Evolutionary conservation across 495 filamentous ascomycete species (phyloP), one percentile per base, ranked within the genome.

Genomic region (Amorphotheca resinae): DNA sequence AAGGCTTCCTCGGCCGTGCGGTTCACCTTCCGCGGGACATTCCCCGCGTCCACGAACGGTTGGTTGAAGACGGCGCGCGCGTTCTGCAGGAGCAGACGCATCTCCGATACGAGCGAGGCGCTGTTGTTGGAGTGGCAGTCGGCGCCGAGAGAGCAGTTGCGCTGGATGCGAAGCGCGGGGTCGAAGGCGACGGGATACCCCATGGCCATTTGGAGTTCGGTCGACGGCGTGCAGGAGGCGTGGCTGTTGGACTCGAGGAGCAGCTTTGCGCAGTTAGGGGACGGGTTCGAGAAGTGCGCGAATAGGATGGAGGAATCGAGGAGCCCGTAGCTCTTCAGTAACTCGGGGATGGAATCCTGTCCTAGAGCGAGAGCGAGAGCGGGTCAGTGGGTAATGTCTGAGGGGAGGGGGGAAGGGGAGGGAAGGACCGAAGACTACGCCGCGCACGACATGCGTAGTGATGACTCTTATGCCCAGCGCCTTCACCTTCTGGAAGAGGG

Each of bases 51-150:
- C 2, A 55, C 30, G 22, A 64, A 38, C 25, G 58, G 35, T 22
- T 59, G 43, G 23, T 64, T 59, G 32, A 52, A 53, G 5, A 26
- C 14, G 1, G 44, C 52, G 12, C 70, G 57, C n/a, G 61, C 61
- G 14, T 55, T 49, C 42, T 68, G 66, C 22, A 76, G 48, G 2
- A 57, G 58, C 12, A 69, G 34, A 1, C 65, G 56, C 56, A 70
- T 64, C 50, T 72, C 67, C n/a, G 57, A 56, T 11, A 64, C 48
- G 3, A 73, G 60, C 23, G 60, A 60, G 1, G 49, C 55, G 1
- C 61, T 55, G 20, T 60, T 60, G 41, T 59, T 64, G 36, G 51
- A 61, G 48, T 74, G 69, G 39, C 67, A 72, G 45, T 74, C 69
- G 11, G 70, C 50, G 8, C 72, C 72, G 9, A 76, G 50, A 6